These are phyloP conservation scores for Rhodocollybia butyracea DNA, from an alignment of 768 basidiomycete genomes.

Conservation along the genomic window DNA sequence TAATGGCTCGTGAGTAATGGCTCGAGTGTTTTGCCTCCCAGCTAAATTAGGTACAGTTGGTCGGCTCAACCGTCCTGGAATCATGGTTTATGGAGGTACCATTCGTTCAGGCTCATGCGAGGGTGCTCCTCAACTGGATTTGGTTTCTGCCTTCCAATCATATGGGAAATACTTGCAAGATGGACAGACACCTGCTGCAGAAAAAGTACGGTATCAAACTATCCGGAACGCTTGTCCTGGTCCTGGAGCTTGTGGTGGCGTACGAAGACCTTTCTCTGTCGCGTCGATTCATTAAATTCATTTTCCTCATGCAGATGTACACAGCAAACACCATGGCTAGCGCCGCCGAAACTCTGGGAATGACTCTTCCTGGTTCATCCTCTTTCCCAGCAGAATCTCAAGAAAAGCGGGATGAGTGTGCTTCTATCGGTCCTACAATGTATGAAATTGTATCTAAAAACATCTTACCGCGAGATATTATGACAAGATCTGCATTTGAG, in stretches of 20 bases:
- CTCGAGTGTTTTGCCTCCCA: slow-evolving; percentile 5
- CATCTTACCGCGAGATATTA: slow-evolving; percentile 91
- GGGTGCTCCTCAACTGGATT: slow-evolving; percentile 83
- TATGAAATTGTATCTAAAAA: slow-evolving; percentile 85
- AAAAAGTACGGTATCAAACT: slow-evolving; percentile 80
- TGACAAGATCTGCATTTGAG: slow-evolving; percentile 95
- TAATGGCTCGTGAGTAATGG: slow-evolving; percentile 82
- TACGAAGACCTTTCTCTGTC: slow-evolving; percentile 33
- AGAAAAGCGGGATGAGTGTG: slow-evolving; percentile 87
- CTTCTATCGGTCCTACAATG: slow-evolving; percentile 79
- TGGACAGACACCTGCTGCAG: slow-evolving; percentile 80
- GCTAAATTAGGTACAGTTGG: slow-evolving; percentile 57
- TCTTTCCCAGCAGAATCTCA: slow-evolving; percentile 92
- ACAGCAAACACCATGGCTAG: slow-evolving; percentile 99
- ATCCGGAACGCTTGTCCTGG: slow-evolving; percentile 96
- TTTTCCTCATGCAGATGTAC: slow-evolving; percentile 68
- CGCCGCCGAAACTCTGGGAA: slow-evolving; percentile 91
- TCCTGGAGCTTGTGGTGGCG: slow-evolving; percentile 95
- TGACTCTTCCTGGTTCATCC: slow-evolving; percentile 96
- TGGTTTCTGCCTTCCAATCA: slow-evolving; percentile 96
- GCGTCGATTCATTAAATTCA: background rate
- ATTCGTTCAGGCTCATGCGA: slow-evolving; percentile 92
- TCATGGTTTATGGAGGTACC: slow-evolving; percentile 98
- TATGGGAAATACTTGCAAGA: slow-evolving; percentile 95
- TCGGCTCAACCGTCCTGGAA: slow-evolving; percentile 88